These are phyloP conservation scores for Neonectria faginata DNA, from an alignment of 2,329 filamentous ascomycete species.

Conservation along the genomic window DNA sequence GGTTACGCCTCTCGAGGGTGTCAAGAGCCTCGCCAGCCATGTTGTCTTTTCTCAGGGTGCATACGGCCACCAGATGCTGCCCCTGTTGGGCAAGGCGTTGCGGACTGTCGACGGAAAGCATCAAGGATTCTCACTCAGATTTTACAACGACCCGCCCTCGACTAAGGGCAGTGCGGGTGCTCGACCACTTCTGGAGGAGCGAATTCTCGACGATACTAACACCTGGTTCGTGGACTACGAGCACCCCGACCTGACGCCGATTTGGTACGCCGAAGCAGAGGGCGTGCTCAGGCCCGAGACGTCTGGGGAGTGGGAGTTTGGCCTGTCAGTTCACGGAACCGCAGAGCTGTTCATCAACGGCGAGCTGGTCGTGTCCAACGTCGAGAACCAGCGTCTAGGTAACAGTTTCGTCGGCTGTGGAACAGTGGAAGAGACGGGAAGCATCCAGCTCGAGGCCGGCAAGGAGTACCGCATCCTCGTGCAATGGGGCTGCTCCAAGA, in stretches of 20 bases:
- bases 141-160: constrained; percentile 39
- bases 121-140: constrained; percentile 42
- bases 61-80: constrained; percentile 50
- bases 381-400: constrained; percentile 45
- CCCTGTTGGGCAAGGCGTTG: constrained; percentile 45
- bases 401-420: constrained; percentile 52
- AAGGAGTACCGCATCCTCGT: constrained; percentile 29
- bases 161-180: neutral
- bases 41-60: constrained; percentile 44
- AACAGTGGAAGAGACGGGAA: constrained; percentile 48
- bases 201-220: constrained; percentile 38
- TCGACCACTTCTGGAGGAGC: constrained; percentile 37
- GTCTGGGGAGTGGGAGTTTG: constrained; percentile 47
- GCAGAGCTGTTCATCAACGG: constrained; percentile 50
- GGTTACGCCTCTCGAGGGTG: constrained; percentile 48
- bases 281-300: constrained; percentile 38
- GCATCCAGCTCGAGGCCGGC: constrained; percentile 26
- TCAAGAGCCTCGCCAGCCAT: constrained; percentile 37
- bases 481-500: constrained; percentile 30
- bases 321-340: constrained; percentile 49
- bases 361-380: constrained; percentile 47
- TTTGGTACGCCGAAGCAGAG: constrained; percentile 43
- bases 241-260: constrained; percentile 35
- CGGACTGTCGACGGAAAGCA: constrained; percentile 37
- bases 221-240: constrained; percentile 46